Percentiles rank a stretch among this genome's conserved stretches.
These are phyloP conservation scores for Calonectria leucothoes DNA, from an alignment of 2,329 filamentous ascomycete genomes.

Conservation along the genomic window DNA sequence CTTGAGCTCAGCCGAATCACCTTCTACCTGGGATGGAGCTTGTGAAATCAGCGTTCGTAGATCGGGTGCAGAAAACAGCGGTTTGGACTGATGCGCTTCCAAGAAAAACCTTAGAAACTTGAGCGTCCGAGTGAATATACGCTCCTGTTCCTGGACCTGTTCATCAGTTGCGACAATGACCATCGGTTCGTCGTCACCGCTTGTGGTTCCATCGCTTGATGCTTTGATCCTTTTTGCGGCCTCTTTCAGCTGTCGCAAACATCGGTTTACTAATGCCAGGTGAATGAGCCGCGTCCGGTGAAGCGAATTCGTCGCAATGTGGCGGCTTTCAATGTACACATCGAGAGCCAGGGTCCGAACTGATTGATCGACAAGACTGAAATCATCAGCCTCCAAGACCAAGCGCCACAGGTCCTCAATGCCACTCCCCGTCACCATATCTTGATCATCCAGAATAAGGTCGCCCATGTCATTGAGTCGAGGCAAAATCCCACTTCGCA, in stretches of 20 bases:
- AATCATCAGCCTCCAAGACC: slow-evolving; percentile 74
- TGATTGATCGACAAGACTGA: slow-evolving; percentile 74
- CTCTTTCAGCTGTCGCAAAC: slow-evolving; percentile 75
- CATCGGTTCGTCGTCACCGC: slow-evolving; percentile 65
- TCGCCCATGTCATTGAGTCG: slow-evolving; percentile 58
- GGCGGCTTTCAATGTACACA: slow-evolving; percentile 73
- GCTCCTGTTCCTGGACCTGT: slow-evolving; percentile 62
- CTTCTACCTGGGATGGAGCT: slow-evolving; percentile 65
- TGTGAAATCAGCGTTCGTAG: slow-evolving; percentile 64
- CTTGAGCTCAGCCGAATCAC: slow-evolving; percentile 74
- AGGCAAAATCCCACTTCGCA: slow-evolving; percentile 62
- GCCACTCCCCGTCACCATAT: slow-evolving; percentile 63
- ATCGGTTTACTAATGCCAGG: slow-evolving; percentile 77
- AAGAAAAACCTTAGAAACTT: slow-evolving; percentile 76
- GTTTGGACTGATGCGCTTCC: slow-evolving; percentile 70
- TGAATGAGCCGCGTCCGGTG: slow-evolving; percentile 70
- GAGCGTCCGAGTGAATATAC: slow-evolving; percentile 76
- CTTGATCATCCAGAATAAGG: slow-evolving; percentile 62
- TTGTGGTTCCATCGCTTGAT: slow-evolving; percentile 55
- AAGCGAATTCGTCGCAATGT: slow-evolving; percentile 62
- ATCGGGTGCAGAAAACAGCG: slow-evolving; percentile 70
- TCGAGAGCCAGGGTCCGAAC: slow-evolving; percentile 77
- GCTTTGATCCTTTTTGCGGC: slow-evolving; percentile 67
- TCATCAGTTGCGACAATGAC: slow-evolving; percentile 59
- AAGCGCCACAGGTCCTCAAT: slow-evolving; percentile 87